These are phyloP conservation scores for Diutina siamensis DNA, from an alignment of 1,139 yeast species.

Conservation along the genomic window DNA sequence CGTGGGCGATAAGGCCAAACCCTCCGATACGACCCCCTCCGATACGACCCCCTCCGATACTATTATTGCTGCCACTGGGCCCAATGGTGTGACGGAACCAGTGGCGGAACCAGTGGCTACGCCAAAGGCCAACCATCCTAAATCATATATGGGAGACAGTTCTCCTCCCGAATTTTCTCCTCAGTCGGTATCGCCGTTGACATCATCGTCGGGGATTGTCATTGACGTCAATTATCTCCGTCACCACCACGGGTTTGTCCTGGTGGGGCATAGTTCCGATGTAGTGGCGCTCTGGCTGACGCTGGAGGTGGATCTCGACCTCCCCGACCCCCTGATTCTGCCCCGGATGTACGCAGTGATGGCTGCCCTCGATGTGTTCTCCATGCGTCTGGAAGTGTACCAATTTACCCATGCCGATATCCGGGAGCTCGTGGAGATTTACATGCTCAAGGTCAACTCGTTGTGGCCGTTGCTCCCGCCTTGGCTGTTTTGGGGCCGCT, in stretches of 20 bases:
- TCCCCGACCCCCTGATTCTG: neutral
- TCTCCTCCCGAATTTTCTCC: neutral
- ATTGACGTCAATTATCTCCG: neutral
- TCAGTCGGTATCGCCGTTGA: neutral
- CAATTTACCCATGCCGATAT: slow-evolving; percentile 16
- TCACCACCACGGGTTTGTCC: neutral
- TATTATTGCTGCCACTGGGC: neutral
- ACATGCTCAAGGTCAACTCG: slow-evolving; percentile 22
- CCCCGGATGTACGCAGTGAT: slow-evolving; percentile 8
- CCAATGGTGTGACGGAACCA: too few species aligned
- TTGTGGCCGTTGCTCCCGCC: slow-evolving; percentile 24
- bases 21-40: neutral
- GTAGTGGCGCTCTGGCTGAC: neutral
- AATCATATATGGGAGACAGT: too few species aligned
- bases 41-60: neutral
- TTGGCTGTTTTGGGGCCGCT: slow-evolving; percentile 19
- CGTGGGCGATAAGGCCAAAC: neutral
- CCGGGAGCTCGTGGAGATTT: slow-evolving; percentile 18
- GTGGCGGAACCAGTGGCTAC: too few species aligned
- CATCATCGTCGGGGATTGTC: neutral
- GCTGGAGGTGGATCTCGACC: neutral
- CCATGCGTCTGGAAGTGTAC: slow-evolving; percentile 17
- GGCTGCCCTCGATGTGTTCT: slow-evolving; percentile 21
- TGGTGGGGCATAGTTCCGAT: neutral
- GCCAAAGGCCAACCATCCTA: too few species aligned